Conservation (phyloP, 352 stramenopile genomes). For the Peronosclerospora sorghi region DNA sequence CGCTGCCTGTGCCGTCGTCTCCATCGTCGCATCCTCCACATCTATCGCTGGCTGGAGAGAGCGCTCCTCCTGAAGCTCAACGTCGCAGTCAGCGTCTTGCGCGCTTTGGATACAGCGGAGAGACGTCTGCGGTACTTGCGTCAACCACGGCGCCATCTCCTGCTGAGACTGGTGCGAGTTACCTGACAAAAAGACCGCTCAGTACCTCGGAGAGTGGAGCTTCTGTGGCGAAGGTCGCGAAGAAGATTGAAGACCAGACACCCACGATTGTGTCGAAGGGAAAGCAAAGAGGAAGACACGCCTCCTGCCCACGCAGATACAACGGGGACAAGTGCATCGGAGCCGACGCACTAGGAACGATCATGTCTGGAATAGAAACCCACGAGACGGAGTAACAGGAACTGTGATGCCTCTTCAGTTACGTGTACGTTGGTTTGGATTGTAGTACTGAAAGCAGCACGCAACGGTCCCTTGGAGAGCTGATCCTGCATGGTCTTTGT, state of each 20-base stretch:
- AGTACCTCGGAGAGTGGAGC: slow-evolving; percentile 19
- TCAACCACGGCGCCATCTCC: background rate
- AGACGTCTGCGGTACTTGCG: slow-evolving; percentile 3
- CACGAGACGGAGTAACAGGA: too few species aligned
- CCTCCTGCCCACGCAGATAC: too few species aligned
- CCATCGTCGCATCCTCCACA: slow-evolving; percentile 24
- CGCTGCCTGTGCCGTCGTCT: slow-evolving; percentile 49
- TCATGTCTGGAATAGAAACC: background rate
- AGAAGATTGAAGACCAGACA: slow-evolving; percentile 27
- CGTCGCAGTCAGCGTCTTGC: slow-evolving; percentile 40
- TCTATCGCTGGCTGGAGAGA: slow-evolving; percentile 16
- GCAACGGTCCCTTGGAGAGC: too few species aligned
- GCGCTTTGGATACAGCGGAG: slow-evolving; percentile 23
- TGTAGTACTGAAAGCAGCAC: too few species aligned
- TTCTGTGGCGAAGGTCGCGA: slow-evolving; percentile 30
- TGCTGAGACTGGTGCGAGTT: slow-evolving; percentile 4
- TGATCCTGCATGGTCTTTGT: too few species aligned
- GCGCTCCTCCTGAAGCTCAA: slow-evolving; percentile 18
- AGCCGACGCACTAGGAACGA: too few species aligned
- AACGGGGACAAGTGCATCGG: too few species aligned
- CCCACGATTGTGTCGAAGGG: slow-evolving; percentile 14
- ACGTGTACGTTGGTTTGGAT: too few species aligned
- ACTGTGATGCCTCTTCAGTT: slow-evolving; percentile 1
- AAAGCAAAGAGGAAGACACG: slow-evolving; percentile 23
- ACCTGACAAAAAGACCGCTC: slow-evolving; percentile 26